Base-by-base conservation (phyloP, 108 stramenopile species). In the Aurantiochytrium sp. region DNA sequence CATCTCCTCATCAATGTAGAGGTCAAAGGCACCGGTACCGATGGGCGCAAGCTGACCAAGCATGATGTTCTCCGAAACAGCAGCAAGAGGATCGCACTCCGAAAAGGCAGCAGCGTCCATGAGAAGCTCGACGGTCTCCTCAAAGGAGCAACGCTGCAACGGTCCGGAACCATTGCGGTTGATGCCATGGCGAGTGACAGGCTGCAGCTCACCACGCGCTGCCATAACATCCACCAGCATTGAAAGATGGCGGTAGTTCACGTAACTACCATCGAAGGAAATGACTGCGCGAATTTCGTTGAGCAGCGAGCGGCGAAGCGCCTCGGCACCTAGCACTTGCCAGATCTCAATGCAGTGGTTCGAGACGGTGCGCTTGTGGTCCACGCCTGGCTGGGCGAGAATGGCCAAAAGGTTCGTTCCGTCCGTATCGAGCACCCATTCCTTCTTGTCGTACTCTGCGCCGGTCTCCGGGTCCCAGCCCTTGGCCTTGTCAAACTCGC, bases 121-220 rank as follows among this genome's bases (percentile, higher is more conserved):
- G 87, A 99, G 91, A 95, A 98, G 96, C 91, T 99, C 99, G 42
- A 98, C 98, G 28, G 99, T 99, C 93, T 99, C 98, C 93, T 99
- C 99, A 91, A 99, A 99, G 29, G 97, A 97, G 89, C 95, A 95
- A 60, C 98, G 95, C 59, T 98, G 92, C 69, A 99, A 90, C 6
- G 99, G 98, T 3, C 99, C 99, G 88, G 95, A 95, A 88, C 98
- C 98, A 23, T 96, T 97, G 58, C 98, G 96, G 90, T 99, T 99
- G 92, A 99, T 99, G 44, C 99, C 99, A 90, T 99, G 99, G 59
- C 99, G 95, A 88, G 97, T 96, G 87, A 99, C 96, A 44, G 99
- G 98, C 96, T 96, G 97, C 55, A 99, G 93, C 87, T 97, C 95
- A 0, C 99, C 99, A 59, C 98, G 96, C 95, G 98, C 97, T 6